Evolutionary conservation across 2,329 filamentous ascomycete species (phyloP), one percentile per base, ranked within the genome.

Genomic region (Amesomyces nigricolor): DNA sequence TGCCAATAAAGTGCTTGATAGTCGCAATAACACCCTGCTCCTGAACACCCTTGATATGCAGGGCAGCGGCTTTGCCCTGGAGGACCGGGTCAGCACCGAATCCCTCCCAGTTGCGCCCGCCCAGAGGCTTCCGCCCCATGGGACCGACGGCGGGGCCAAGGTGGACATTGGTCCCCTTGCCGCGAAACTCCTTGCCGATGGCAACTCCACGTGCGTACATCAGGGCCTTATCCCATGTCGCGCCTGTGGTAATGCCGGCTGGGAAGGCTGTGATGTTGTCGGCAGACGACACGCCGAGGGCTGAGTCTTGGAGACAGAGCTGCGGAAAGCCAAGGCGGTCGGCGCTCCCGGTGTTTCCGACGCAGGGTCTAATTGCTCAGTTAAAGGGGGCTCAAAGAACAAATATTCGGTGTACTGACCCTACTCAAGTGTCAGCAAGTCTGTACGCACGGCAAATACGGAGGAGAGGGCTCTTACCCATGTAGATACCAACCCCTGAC

Each of bases 11-110:
- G 67, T 91, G 88, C 76, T 91, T 92, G 46, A 87, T 86, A 65
- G 87, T 91, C 58, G 91, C 89, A 71, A 95, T 87, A 51, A 92
- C 82, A 68, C 89, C 89, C 13, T 85, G 83, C 65, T 86, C 81
- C 68, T 95, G 91, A 44, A 95, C 91, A 58, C 91, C 91, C 67
- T 82, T 79, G 58, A 95, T 79, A 1, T 86, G 88, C 67, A 88
- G 78, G 38, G 82, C 82, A 62, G 91, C 85, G 52, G 83, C 82
- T 60, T 86, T 75, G 51, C 87, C 91, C 51, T 88, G 85, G 29
- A 91, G 75, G 2, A 81, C 80, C 0, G 87, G 86, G 65, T 91
- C 87, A 1, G 79, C 72, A 1, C 85, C 86, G 63, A 90, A 90
- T 0, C 82, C 82, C 66, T 91, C 88, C 87, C 87, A 91, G 63